Base-by-base conservation (phyloP, 2,329 filamentous ascomycete genomes). In the Alternaria solani region DNA sequence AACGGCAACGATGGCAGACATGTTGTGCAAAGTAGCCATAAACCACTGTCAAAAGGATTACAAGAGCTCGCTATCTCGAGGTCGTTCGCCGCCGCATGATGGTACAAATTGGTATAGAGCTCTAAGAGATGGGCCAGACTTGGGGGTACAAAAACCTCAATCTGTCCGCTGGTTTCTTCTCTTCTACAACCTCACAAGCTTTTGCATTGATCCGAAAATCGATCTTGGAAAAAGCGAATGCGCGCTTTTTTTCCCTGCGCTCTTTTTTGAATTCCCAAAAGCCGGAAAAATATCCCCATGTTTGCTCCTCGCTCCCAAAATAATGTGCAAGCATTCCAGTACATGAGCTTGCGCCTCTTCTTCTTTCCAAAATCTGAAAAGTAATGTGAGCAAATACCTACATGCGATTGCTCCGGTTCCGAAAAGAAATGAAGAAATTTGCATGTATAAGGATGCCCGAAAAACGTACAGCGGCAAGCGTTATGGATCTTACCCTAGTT, bases 1-100 rank as follows among this genome's bases (percentile, higher is more conserved):
- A 30, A 30, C 28, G 4, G 28, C 28, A 23, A 23, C 20, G 2
- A 23, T 23, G 20, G 28, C 28, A 2, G 7, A 7, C 28, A 30
- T 30, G 28, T 7, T 30, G 28, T 30, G 7, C 7, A 30, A 9
- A 30, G 28, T 9, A 30, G 28, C 5, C 28, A 16, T 5, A 34
- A 11, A 34, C 2, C 1, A 28, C 5, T 38, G n/a, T 14, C 2
- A 0, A 8, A 1, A 3, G 16, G 16, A 38, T 7, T 11, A 25
- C 14, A 7, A 42, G 12, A 14, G 12, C 8, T 25, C 8, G 18
- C 7, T 39, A 4, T 11, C n/a, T 38, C 34, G 4, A 38, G 4
- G 0, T n/a, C 2, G 1, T 4, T 7, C 34, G 7, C n/a, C 1
- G 4, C 9, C 3, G 0, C 12, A 2, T 1, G 6, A 42, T 25